Percentiles rank a stretch among this genome's conserved stretches.
These are phyloP conservation scores for Rhodotorula kratochvilovae DNA, from an alignment of 768 basidiomycete species.

Conservation along the genomic window DNA sequence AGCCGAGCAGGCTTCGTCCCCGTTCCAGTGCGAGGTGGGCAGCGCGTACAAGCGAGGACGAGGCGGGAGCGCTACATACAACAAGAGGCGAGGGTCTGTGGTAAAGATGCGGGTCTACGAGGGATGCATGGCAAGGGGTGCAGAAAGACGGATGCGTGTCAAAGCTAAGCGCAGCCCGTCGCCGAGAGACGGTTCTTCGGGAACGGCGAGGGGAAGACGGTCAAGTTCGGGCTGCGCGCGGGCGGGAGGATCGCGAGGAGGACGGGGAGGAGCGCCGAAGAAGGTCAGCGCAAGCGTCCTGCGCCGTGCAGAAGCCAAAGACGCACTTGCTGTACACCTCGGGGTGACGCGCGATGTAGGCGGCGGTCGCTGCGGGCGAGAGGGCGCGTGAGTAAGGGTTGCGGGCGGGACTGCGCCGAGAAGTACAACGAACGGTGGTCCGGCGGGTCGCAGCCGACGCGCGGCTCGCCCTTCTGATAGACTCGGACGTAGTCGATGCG, in stretches of 20 bases:
- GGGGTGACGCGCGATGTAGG: constrained; percentile 54
- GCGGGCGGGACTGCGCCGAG: not conserved
- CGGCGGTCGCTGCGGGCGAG: constrained; percentile 27
- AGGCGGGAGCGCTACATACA: no score
- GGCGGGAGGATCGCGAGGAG: no score
- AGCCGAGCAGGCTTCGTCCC: no score
- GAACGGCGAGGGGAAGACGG: not conserved
- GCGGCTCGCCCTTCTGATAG: constrained; percentile 9
- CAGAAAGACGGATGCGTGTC: not conserved
- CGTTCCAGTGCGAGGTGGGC: no score
- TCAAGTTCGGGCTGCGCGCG: not conserved
- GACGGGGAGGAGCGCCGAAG: not conserved
- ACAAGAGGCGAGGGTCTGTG: not conserved
- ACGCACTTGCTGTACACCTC: constrained; percentile 44
- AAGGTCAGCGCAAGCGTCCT: not conserved
- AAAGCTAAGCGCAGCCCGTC: not conserved
- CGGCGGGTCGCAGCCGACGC: constrained; percentile 9
- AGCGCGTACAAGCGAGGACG: no score
- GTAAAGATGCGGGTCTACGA: not conserved
- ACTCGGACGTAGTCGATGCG: constrained; percentile 30
- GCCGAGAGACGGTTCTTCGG: constrained; percentile 7
- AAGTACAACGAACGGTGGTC: not conserved
- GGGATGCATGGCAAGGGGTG: not conserved
- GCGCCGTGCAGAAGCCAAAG: not conserved
- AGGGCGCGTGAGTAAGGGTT: not conserved